phyloP scores from a whole-genome alignment of 768 basidiomycete species.

The Kwoniella bestiolae region DNA sequence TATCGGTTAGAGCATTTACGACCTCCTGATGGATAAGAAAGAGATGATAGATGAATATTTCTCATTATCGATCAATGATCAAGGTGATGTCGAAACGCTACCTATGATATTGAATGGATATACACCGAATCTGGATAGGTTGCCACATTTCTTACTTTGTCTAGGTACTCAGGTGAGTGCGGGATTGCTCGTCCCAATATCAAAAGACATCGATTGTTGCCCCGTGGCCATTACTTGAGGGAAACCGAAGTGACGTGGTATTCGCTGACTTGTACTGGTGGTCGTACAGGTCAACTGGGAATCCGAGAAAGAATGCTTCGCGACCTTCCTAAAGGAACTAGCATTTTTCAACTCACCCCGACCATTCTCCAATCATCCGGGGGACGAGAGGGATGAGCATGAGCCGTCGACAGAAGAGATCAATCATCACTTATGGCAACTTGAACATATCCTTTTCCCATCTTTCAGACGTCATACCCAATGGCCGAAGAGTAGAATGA shows the following conservation, averaged over 20 bases:
- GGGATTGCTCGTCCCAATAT: background rate
- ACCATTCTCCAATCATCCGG: slow-evolving; percentile 42
- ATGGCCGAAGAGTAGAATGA: slow-evolving; percentile 71
- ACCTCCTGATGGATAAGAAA: slow-evolving; percentile 58
- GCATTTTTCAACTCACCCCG: slow-evolving; percentile 88
- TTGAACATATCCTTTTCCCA: slow-evolving; percentile 89
- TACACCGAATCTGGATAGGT: slow-evolving; percentile 85
- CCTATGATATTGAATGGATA: slow-evolving; percentile 85
- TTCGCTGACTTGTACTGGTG: background rate
- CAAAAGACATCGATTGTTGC: background rate
- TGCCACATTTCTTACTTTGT: slow-evolving; percentile 87
- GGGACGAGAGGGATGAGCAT: background rate
- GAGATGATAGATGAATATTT: slow-evolving; percentile 95
- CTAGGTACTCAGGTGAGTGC: slow-evolving; percentile 80
- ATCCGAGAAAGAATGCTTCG: slow-evolving; percentile 81
- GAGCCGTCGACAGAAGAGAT: slow-evolving; percentile 36
- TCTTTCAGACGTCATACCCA: slow-evolving; percentile 75
- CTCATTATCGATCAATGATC: slow-evolving; percentile 67
- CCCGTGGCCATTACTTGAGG: background rate
- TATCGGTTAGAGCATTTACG: slow-evolving; percentile 26
- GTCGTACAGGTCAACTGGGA: slow-evolving; percentile 79
- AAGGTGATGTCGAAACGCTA: slow-evolving; percentile 73
- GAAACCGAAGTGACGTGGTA: too few species aligned
- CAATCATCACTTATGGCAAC: slow-evolving; percentile 72
- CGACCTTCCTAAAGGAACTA: slow-evolving; percentile 80